phyloP scores from a whole-genome alignment of 2,329 filamentous ascomycete species.

The Trichoderma koningiopsis region DNA sequence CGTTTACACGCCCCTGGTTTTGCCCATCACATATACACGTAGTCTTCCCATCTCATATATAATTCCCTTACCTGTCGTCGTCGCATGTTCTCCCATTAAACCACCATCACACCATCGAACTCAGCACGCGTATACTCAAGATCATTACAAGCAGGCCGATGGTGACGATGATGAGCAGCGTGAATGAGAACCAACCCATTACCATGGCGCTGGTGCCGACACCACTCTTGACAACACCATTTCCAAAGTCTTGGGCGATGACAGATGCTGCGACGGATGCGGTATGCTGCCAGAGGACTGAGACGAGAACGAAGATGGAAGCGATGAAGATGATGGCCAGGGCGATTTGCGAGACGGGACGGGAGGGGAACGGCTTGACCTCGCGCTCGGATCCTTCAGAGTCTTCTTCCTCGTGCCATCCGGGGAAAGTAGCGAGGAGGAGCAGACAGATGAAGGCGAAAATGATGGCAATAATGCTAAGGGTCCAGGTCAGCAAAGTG shows the following conservation, averaged over 20 bases:
- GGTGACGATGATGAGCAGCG: constrained; percentile 89
- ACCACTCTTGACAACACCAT: constrained; percentile 82
- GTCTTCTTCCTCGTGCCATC: constrained; percentile 92
- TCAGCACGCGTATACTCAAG: constrained; percentile 81
- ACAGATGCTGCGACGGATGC: constrained; percentile 93
- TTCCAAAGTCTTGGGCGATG: constrained; percentile 89
- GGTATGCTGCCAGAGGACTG: constrained; percentile 86
- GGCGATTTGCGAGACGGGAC: constrained; percentile 88
- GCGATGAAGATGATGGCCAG: constrained; percentile 87
- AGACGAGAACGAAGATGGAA: constrained; percentile 72
- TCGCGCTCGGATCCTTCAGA: constrained; percentile 80
- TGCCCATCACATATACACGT: constrained; percentile 30
- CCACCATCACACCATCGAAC: constrained; percentile 52
- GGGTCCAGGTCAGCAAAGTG: neutral
- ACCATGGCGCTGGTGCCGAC: constrained; percentile 97
- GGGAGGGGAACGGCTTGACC: constrained; percentile 90
- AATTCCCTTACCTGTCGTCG: constrained; percentile 6
- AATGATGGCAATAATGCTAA: constrained; percentile 92
- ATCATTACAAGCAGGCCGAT: constrained; percentile 97
- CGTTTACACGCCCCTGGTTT: constrained; percentile 23
- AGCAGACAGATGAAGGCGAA: constrained; percentile 96
- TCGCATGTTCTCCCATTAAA: neutral
- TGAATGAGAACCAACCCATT: constrained; percentile 96
- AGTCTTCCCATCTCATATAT: constrained; percentile 19
- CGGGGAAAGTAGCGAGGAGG: constrained; percentile 92